A percentile compares a stretch with the other conserved stretches of the same genome.
These are phyloP conservation scores for Pulicaria dysenterica DNA, from an alignment of 129 eudicot species.

Conservation along the genomic window DNA sequence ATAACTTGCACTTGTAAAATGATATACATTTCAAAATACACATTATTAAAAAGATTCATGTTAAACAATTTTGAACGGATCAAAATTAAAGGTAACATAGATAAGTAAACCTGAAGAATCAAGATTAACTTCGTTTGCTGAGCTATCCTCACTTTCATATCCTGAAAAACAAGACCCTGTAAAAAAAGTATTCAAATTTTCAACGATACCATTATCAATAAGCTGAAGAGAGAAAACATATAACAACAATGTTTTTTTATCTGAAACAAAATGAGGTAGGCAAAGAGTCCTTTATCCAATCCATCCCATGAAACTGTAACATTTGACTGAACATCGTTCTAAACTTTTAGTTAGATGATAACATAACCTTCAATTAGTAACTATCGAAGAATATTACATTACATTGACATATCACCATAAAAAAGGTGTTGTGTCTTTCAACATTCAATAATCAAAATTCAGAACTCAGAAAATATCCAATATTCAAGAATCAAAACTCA, in stretches of 20 bases:
- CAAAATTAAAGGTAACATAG: background rate
- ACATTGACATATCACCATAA: too few species aligned
- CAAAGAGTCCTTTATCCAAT: background rate
- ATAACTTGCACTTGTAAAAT: slow-evolving; percentile 86
- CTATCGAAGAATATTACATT: background rate
- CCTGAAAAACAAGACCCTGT: slow-evolving; percentile 48
- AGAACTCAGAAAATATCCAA: too few species aligned
- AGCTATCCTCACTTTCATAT: slow-evolving; percentile 90
- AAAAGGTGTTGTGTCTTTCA: background rate
- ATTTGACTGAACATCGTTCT: background rate
- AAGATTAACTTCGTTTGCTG: slow-evolving; percentile 74
- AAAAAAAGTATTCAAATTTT: background rate
- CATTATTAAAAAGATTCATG: slow-evolving; percentile 21
- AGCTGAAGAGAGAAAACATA: too few species aligned
- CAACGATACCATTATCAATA: background rate
- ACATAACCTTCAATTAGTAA: background rate
- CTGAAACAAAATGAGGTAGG: background rate
- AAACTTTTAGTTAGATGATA: background rate
- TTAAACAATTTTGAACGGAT: background rate
- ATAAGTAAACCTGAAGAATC: slow-evolving; percentile 69
- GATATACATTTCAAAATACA: slow-evolving; percentile 74
- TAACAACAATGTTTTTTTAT: background rate
- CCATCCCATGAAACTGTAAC: background rate
- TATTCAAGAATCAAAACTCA: too few species aligned
- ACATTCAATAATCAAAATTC: too few species aligned